Evolutionary conservation across 805 yeast genomes (phyloP).

Genomic region (Lipomyces sp.): DNA sequence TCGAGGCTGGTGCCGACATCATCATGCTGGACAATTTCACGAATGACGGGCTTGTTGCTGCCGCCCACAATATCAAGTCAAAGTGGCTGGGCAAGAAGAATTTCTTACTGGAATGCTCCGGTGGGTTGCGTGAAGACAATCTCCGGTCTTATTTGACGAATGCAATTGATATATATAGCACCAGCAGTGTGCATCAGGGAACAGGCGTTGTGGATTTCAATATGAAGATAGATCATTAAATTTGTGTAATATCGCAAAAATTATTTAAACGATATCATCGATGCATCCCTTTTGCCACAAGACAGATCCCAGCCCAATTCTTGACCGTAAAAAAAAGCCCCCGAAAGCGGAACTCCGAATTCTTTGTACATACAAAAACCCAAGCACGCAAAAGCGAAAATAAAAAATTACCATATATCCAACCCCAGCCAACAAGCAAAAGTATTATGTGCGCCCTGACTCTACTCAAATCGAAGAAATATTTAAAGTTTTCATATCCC

Average conservation of each 20-base stretch:
- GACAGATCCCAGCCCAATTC: background rate
- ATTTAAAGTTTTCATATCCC: background rate
- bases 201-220: constrained; percentile 80
- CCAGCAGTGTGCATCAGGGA: constrained; percentile 94
- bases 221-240: constrained; percentile 60
- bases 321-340: background rate
- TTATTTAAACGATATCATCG: background rate
- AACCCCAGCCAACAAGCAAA: background rate
- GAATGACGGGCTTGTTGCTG: constrained; percentile 65
- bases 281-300: background rate
- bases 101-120: constrained; percentile 86
- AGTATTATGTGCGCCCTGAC: background rate
- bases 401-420: background rate
- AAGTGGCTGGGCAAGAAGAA: constrained; percentile 54
- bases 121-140: constrained; percentile 80
- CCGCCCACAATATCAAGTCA: constrained; percentile 65
- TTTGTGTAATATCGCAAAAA: background rate
- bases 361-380: background rate
- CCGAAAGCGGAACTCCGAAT: background rate
- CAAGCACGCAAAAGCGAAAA: background rate
- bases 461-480: background rate
- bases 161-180: constrained; percentile 86
- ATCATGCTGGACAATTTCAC: constrained; percentile 91
- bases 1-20: constrained; percentile 92
- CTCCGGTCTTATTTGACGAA: constrained; percentile 67